These are phyloP conservation scores for Dactylorhiza incarnata DNA, from an alignment of 106 monocot genomes.

Conservation along the genomic window DNA sequence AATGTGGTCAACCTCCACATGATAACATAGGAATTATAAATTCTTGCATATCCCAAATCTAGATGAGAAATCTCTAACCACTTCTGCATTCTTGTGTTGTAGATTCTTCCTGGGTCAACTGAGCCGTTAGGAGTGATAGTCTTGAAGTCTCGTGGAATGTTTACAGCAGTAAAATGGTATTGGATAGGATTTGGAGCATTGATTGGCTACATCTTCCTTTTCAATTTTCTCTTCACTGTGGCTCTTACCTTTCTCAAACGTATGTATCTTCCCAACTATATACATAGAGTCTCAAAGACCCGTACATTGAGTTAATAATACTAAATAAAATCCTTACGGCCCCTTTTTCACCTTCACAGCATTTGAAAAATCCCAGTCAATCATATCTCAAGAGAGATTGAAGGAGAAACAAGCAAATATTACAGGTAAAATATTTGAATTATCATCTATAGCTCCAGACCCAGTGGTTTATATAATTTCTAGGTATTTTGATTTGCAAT, in stretches of 20 bases:
- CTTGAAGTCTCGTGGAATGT: slow-evolving; percentile 11
- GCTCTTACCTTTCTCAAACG: slow-evolving; percentile 19
- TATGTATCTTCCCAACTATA: slow-evolving; percentile 6
- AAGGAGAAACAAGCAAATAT: slow-evolving; percentile 19
- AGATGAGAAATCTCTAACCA: not conserved
- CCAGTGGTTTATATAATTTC: not conserved
- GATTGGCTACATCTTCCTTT: slow-evolving; percentile 18
- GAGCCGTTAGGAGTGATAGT: slow-evolving; percentile 9
- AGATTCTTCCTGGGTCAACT: slow-evolving; percentile 4
- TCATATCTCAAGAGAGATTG: slow-evolving; percentile 18
- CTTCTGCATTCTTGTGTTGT: not conserved
- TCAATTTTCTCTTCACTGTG: slow-evolving; percentile 17
- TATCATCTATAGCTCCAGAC: not conserved
- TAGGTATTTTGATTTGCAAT: not conserved
- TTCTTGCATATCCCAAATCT: not conserved
- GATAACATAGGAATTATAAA: not conserved
- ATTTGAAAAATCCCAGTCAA: slow-evolving; percentile 14
- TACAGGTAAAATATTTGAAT: slow-evolving; percentile 1
- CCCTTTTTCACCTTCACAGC: slow-evolving; percentile 9
- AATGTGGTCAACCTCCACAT: not conserved
- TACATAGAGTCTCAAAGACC: not conserved
- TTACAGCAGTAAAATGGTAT: slow-evolving; percentile 24
- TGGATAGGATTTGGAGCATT: slow-evolving; percentile 25
- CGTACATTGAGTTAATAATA: not conserved
- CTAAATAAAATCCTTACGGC: not conserved